Evolutionary conservation across 2,329 filamentous ascomycete species (phyloP), one percentile per base, ranked within the genome.

Genomic region (Elsinoe batatas): DNA sequence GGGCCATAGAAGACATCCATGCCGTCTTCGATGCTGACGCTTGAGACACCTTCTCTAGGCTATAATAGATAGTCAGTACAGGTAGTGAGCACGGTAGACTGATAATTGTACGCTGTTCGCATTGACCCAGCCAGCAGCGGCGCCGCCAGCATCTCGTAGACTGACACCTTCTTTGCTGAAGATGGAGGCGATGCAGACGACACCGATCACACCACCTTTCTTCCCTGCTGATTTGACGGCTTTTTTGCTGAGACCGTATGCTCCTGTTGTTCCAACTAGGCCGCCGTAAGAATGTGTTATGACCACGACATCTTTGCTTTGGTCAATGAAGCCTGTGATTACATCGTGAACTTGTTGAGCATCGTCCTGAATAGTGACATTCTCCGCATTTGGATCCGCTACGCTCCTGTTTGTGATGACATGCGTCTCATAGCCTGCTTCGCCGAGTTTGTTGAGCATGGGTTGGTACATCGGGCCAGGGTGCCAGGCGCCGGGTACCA

Each of bases 261-360:
- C 57, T 2, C 65, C 64, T 56, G 68, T 68, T 59, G 63, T 70
- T 13, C 69, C 69, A 0, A 68, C 68, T 8, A 71, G 55, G 1
- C 68, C 67, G 3, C 68, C 64, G 65, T 69, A 71, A 57, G 69
- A 70, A 61, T 71, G 69, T 22, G 62, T 60, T 5, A 70, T 53
- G 3, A 71, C 43, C 13, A 69, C 58, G 5, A 70, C 61, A 5
- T 69, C 63, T 15, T 60, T 58, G 53, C 58, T 59, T 11, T 26
- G 49, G 36, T 60, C 60, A 7, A 58, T 53, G 44, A 56, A 56
- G n/a, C 40, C 33, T 3, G 42, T 17, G 42, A 59, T 40, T 6
- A 46, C 26, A 6, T 30, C 12, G 20, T 40, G 58, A 7, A 54
- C 53, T 4, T 32, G 32, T 5, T 18, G 12, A 7, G 56, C 44